A percentile compares a stretch with the other conserved stretches of the same genome.
Evolutionary conservation across 495 filamentous ascomycete species (phyloP).

Genomic region (Evansstolkia leycettana): DNA sequence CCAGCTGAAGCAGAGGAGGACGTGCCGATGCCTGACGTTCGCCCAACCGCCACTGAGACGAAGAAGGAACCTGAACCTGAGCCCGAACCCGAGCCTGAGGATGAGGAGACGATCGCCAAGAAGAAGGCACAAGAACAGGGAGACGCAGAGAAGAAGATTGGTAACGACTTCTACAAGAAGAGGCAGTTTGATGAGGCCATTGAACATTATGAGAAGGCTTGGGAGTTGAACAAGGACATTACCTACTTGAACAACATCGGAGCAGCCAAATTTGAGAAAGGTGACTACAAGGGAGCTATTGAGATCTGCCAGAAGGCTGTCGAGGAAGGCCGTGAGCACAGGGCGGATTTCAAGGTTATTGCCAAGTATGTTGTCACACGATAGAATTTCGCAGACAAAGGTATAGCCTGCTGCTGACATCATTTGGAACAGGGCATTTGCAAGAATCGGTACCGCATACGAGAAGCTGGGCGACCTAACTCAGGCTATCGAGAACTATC

Average conservation of each 20-base stretch:
- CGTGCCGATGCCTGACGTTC: slow-evolving; percentile 62
- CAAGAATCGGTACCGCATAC: slow-evolving; percentile 78
- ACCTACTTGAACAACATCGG: slow-evolving; percentile 95
- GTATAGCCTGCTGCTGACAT: neutral
- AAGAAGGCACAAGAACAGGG: slow-evolving; percentile 86
- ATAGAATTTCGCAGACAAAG: neutral
- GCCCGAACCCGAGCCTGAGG: slow-evolving; percentile 51
- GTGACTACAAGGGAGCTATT: slow-evolving; percentile 77
- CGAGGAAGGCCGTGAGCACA: slow-evolving; percentile 71
- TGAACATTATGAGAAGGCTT: slow-evolving; percentile 89
- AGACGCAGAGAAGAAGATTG: slow-evolving; percentile 87
- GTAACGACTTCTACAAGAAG: slow-evolving; percentile 97
- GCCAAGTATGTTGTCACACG: slow-evolving; percentile 53
- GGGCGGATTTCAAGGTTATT: slow-evolving; percentile 93
- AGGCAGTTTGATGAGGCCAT: slow-evolving; percentile 89
- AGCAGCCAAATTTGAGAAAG: slow-evolving; percentile 92
- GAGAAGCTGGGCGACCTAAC: slow-evolving; percentile 76
- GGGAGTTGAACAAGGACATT: slow-evolving; percentile 90
- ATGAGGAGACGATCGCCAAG: slow-evolving; percentile 72
- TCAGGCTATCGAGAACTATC: slow-evolving; percentile 79
- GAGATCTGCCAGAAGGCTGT: slow-evolving; percentile 78
- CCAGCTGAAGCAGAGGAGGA: slow-evolving; percentile 56
- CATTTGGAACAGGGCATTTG: slow-evolving; percentile 48
- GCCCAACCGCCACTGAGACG: slow-evolving; percentile 34
- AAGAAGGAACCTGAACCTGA: slow-evolving; percentile 48